phyloP scores from a whole-genome alignment of 352 stramenopile species.

The Phytophthora cactorum region DNA sequence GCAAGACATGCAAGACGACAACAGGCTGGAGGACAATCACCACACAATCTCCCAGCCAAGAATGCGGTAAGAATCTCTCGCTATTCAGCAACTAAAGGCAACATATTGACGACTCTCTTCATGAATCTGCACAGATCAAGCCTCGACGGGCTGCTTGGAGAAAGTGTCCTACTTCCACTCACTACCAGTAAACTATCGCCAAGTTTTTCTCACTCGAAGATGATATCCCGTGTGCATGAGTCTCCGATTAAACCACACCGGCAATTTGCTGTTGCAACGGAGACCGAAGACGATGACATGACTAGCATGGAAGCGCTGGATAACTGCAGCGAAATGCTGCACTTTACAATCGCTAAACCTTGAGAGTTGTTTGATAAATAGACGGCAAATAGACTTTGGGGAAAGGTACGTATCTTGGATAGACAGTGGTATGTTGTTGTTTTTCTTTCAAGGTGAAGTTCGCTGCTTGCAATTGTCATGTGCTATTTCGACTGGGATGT shows the following conservation, averaged over 20 bases:
- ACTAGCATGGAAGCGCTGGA: constrained; percentile 13
- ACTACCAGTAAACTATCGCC: constrained; percentile 2
- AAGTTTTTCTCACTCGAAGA: constrained; percentile 6
- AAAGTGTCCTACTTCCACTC: constrained; percentile 58
- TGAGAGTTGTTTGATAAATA: neutral
- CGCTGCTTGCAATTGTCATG: constrained; percentile 15
- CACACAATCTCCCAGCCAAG: neutral
- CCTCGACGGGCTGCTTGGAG: constrained; percentile 18
- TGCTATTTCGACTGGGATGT: constrained; percentile 35
- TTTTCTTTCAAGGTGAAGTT: constrained; percentile 10
- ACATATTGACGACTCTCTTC: neutral
- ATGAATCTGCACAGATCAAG: constrained; percentile 3
- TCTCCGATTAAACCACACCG: constrained; percentile 6
- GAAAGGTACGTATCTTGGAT: too few relatives aligned
- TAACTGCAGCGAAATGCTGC: constrained; percentile 52
- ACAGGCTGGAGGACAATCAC: constrained; percentile 1
- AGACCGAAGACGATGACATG: constrained; percentile 1
- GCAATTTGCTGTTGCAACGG: neutral
- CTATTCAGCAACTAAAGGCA: too few relatives aligned
- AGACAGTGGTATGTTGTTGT: neutral
- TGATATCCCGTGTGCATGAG: neutral
- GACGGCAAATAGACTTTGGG: too few relatives aligned
- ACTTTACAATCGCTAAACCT: constrained; percentile 21
- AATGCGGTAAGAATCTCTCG: constrained; percentile 7
- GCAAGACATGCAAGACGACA: too few relatives aligned